phyloP scores from a whole-genome alignment of 176 grass and related monocot genomes.

The Ampelocalamus luodianensis region DNA sequence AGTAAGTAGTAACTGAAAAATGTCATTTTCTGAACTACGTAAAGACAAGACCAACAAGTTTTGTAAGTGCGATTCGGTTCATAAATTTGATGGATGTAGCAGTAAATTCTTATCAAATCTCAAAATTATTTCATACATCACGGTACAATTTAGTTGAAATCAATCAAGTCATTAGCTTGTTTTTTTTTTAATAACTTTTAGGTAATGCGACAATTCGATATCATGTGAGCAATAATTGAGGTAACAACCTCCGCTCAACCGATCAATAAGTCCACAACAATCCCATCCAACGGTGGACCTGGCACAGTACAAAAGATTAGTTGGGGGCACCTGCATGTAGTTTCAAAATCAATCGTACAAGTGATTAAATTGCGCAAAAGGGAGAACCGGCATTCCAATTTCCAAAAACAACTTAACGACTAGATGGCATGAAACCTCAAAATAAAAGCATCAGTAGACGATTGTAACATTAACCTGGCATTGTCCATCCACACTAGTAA shows the following conservation, averaged over 20 bases:
- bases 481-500: background rate
- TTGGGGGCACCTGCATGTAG: background rate
- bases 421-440: background rate
- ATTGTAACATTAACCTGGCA: background rate
- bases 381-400: background rate
- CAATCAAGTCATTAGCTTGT: background rate
- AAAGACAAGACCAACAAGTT: background rate
- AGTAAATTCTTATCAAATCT: background rate
- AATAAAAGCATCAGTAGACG: background rate
- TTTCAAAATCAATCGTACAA: background rate
- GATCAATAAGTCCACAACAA: background rate
- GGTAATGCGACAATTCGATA: background rate
- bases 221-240: conserved; percentile 22
- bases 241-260: background rate
- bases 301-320: background rate
- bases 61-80: background rate
- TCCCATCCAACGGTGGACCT: background rate
- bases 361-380: background rate
- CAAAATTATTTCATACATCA: background rate
- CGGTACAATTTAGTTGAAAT: background rate
- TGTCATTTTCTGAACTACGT: background rate
- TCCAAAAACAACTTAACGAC: background rate
- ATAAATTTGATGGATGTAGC: background rate
- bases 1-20: background rate
- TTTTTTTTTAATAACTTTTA: no score